Conservation (phyloP, 371 early-diverging fungal genomes). For the Syncephalastrum contaminatum region DNA sequence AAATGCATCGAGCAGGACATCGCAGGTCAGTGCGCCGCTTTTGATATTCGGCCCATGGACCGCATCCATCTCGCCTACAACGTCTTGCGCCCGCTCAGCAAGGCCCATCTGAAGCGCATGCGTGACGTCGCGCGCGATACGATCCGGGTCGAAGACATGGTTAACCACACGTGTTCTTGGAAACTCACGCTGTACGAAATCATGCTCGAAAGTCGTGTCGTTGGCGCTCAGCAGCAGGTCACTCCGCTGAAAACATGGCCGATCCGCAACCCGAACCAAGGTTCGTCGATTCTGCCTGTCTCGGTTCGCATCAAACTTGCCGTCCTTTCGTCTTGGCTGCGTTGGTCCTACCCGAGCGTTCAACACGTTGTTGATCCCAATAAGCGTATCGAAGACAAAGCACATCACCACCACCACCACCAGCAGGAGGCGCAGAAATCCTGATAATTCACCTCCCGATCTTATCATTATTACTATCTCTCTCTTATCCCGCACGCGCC, state of each 20-base stretch:
- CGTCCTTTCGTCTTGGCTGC: slow-evolving; percentile 20
- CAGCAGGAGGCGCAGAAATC: too few relatives aligned
- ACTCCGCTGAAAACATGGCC: slow-evolving; percentile 16
- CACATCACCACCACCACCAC: too few relatives aligned
- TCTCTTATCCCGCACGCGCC: too few relatives aligned
- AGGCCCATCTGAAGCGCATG: slow-evolving; percentile 4
- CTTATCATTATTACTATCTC: too few relatives aligned
- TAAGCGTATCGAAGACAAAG: slow-evolving; percentile 6
- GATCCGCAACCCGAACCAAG: slow-evolving; percentile 8
- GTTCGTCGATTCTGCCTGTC: slow-evolving; percentile 16
- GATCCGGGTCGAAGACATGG: slow-evolving; percentile 12
- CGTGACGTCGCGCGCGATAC: slow-evolving; percentile 15
- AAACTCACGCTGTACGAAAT: slow-evolving; percentile 20
- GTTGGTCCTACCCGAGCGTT: slow-evolving; percentile 1
- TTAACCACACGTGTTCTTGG: slow-evolving; percentile 10
- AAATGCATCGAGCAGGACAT: slow-evolving; percentile 8
- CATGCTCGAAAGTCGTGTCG: slow-evolving; percentile 22
- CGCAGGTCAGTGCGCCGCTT: slow-evolving; percentile 10
- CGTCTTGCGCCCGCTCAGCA: slow-evolving; percentile 14
- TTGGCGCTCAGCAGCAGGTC: slow-evolving; percentile 23
- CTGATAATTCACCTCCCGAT: too few relatives aligned
- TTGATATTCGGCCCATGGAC: slow-evolving; percentile 21
- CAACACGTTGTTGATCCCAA: slow-evolving; percentile 1
- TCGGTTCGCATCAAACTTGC: slow-evolving; percentile 22
- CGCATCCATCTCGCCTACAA: slow-evolving; percentile 22